phyloP scores from a whole-genome alignment of 2,329 filamentous ascomycete species.

The Cercospora sp. region DNA sequence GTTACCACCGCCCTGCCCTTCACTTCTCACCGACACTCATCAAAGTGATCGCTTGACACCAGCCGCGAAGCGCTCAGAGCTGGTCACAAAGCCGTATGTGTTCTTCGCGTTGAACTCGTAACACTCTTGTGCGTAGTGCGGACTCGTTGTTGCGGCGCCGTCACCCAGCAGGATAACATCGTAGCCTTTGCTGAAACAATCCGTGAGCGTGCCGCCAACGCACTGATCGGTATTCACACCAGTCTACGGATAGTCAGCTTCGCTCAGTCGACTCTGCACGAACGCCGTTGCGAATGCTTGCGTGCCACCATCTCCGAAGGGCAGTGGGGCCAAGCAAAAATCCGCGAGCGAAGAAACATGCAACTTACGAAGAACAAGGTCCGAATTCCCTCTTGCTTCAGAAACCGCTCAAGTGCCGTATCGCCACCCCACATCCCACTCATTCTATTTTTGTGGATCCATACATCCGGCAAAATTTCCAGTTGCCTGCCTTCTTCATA shows the following conservation, averaged over 20 bases:
- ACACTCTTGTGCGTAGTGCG: conserved; percentile 39
- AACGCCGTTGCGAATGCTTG: background rate
- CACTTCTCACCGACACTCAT: conserved; percentile 12
- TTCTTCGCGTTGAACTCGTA: conserved; percentile 41
- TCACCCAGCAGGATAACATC: conserved; percentile 59
- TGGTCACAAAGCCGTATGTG: conserved; percentile 38
- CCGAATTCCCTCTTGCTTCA: conserved; percentile 45
- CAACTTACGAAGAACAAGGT: conserved; percentile 52
- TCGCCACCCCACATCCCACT: conserved; percentile 55
- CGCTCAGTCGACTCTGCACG: background rate
- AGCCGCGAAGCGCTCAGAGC: conserved; percentile 35
- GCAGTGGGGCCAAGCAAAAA: background rate
- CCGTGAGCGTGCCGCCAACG: conserved; percentile 57
- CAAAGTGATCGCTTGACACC: conserved; percentile 28
- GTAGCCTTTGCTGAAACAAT: conserved; percentile 57
- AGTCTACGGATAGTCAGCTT: conserved; percentile 29
- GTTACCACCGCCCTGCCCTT: conserved; percentile 12
- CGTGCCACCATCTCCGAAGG: background rate
- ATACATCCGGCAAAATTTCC: conserved; percentile 46
- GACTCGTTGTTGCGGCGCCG: conserved; percentile 55
- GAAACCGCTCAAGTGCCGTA: conserved; percentile 47
- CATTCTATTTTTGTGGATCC: conserved; percentile 60
- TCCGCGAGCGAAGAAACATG: background rate
- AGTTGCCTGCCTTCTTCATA: conserved; percentile 38
- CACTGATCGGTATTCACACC: conserved; percentile 65